phyloP scores from a whole-genome alignment of 805 yeast genomes.

The Barnettozyma siamensis region DNA sequence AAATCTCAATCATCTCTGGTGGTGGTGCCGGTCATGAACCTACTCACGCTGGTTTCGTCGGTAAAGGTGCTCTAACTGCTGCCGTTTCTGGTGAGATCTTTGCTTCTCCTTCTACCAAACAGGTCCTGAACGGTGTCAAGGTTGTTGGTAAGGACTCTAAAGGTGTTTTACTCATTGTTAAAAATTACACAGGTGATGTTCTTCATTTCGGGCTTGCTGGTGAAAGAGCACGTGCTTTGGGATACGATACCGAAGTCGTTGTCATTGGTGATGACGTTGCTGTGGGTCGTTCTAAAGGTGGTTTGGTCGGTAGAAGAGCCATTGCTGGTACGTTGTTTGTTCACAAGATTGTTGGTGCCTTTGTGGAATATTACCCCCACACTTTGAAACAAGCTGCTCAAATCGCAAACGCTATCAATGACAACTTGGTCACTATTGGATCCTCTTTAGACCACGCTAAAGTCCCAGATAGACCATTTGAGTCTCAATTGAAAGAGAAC shows the following conservation, averaged over 20 bases:
- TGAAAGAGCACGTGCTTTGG: slow-evolving; percentile 78
- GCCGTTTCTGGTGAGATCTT: slow-evolving; percentile 91
- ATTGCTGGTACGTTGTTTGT: slow-evolving; percentile 86
- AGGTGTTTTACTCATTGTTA: slow-evolving; percentile 76
- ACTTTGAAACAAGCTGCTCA: slow-evolving; percentile 47
- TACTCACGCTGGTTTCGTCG: slow-evolving; percentile 86
- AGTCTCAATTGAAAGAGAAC: slow-evolving; percentile 44
- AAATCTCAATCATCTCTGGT: slow-evolving; percentile 75
- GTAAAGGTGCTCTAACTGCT: slow-evolving; percentile 73
- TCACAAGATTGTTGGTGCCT: slow-evolving; percentile 82
- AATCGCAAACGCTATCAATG: slow-evolving; percentile 56
- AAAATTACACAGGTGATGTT: slow-evolving; percentile 93
- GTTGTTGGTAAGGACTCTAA: slow-evolving; percentile 36
- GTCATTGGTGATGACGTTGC: slow-evolving; percentile 91
- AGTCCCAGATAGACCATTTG: slow-evolving; percentile 75
- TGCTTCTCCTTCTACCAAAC: slow-evolving; percentile 93
- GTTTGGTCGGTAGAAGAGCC: slow-evolving; percentile 91
- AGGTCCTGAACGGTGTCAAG: slow-evolving; percentile 61
- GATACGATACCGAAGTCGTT: slow-evolving; percentile 64
- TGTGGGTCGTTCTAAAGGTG: slow-evolving; percentile 85
- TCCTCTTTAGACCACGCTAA: slow-evolving; percentile 85
- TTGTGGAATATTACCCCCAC: slow-evolving; percentile 39
- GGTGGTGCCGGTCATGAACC: slow-evolving; percentile 98
- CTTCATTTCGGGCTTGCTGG: slow-evolving; percentile 89
- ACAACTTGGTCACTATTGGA: slow-evolving; percentile 76